Base-by-base conservation (phyloP, 75 land plant species). In the Ceratopteris richardii region DNA sequence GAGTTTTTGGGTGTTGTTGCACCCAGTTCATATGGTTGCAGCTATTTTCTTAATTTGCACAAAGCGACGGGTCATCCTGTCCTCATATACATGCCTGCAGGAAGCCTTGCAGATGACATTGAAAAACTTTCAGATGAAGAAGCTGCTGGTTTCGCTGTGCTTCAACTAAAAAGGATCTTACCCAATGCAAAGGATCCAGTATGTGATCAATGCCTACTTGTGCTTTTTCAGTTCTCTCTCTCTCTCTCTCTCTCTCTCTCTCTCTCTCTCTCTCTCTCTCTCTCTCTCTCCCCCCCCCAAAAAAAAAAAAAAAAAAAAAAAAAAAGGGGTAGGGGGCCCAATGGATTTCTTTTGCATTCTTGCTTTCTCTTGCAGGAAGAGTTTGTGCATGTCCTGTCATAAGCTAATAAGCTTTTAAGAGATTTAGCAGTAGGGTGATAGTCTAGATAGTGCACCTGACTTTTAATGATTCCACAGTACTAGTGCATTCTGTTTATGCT, bases 61-160 rank as follows among this genome's bases (percentile, higher is more conserved):
- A 74, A 78, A 51, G 79, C 79, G 13, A 75, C 81, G 29, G 81
- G 81, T 4, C 72, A 78, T 44, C 69, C 78, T 48, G 81, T 75
- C 59, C 73, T 78, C 52, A 74, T 78, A 0, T 78, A 76, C 69
- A 78, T 78, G 81, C 79, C 79, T 26, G 68, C 81, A 51, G 81
- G 81, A 50, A 70, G 72, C 20, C 69, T 76, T 30, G 81, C 81
- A 21, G 65, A 75, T 48, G 81, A 78, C 42, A 67, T 78, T 26
- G 81, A 78, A 64, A 70, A 65, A 29, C 29, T 76, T 46, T 75
- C 73, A 16, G 68, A 78, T 56, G 79, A 64, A 50, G 79, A 58
- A 22, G 81, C 81, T 50, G 64, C 47, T 26, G 48, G 41, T 53
- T 75, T 73, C 18, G 79, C 81, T 18, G 31, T 78, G 21, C 16